These are phyloP conservation scores for Aspergillus vadensis DNA, from an alignment of 2,329 filamentous ascomycete genomes.

Conservation along the genomic window DNA sequence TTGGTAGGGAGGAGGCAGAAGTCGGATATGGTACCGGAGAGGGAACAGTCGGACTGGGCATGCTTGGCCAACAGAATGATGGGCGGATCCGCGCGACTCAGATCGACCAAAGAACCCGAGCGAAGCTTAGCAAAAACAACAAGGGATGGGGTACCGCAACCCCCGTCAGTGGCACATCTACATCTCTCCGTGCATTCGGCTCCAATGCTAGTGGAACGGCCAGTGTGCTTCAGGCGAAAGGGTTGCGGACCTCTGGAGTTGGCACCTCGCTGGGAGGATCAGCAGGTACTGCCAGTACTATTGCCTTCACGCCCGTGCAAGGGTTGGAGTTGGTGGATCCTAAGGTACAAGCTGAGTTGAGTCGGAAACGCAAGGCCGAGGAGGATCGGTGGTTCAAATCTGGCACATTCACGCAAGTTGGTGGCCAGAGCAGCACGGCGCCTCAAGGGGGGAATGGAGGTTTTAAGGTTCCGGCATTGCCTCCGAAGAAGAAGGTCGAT, in stretches of 20 bases:
- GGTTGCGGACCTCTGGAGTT: constrained; percentile 79
- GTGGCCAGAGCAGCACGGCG: constrained; percentile 38
- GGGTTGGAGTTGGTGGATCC: constrained; percentile 94
- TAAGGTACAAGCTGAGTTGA: constrained; percentile 83
- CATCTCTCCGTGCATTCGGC: constrained; percentile 78
- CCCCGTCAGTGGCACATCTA: constrained; percentile 64
- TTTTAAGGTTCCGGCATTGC: constrained; percentile 82
- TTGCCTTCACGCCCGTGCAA: constrained; percentile 93
- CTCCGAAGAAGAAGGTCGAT: constrained; percentile 72
- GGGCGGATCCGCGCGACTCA: constrained; percentile 86
- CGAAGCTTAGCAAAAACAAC: constrained; percentile 91
- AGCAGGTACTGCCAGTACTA: constrained; percentile 76
- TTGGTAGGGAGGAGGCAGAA: constrained; percentile 93
- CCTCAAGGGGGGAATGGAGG: constrained; percentile 55
- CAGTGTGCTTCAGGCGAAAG: constrained; percentile 74
- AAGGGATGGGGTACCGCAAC: constrained; percentile 84
- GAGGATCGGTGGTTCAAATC: constrained; percentile 97
- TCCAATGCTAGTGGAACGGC: constrained; percentile 62
- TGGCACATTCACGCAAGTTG: constrained; percentile 92
- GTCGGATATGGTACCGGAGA: constrained; percentile 87
- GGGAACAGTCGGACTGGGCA: constrained; percentile 82
- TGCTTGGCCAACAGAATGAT: constrained; percentile 87
- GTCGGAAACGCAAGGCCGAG: constrained; percentile 86
- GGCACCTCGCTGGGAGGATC: constrained; percentile 67
- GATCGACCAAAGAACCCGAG: constrained; percentile 88